phyloP scores from a whole-genome alignment of 305 asterid species.

The Solanum hybrid region DNA sequence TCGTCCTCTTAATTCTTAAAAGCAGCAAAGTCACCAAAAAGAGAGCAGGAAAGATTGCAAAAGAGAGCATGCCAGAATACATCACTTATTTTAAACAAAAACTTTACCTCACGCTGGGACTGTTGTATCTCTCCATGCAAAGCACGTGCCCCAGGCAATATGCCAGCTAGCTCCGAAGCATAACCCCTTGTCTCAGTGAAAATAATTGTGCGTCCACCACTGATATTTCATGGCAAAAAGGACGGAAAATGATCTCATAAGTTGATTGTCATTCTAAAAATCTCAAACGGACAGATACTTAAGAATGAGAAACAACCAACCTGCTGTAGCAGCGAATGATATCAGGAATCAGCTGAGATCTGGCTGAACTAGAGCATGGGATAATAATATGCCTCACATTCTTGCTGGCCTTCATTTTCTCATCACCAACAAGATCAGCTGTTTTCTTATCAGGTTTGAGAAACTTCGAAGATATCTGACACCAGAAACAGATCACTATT shows the following conservation, averaged over 20 bases:
- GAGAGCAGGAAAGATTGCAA: neutral
- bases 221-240: conserved; percentile 16
- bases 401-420: conserved; percentile 93
- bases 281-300: neutral
- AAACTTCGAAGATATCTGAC: conserved; percentile 61
- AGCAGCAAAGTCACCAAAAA: neutral
- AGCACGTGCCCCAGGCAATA: conserved; percentile 89
- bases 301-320: conserved; percentile 29
- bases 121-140: conserved; percentile 98
- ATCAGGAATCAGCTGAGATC: conserved; percentile 86
- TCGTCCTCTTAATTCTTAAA: neutral
- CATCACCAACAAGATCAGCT: conserved; percentile 87
- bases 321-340: conserved; percentile 86
- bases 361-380: conserved; percentile 79
- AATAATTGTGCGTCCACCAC: conserved; percentile 89
- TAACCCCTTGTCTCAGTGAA: conserved; percentile 88
- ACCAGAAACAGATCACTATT: conserved; percentile 8
- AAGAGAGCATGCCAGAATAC: neutral
- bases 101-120: conserved; percentile 79
- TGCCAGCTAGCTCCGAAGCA: conserved; percentile 81
- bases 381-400: conserved; percentile 78
- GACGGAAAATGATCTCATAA: neutral
- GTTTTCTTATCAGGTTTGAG: conserved; percentile 70
- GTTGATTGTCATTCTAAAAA: neutral
- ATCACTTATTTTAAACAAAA: neutral